Conservation (phyloP, 306 rosid species). For the Quercus parvula region DNA sequence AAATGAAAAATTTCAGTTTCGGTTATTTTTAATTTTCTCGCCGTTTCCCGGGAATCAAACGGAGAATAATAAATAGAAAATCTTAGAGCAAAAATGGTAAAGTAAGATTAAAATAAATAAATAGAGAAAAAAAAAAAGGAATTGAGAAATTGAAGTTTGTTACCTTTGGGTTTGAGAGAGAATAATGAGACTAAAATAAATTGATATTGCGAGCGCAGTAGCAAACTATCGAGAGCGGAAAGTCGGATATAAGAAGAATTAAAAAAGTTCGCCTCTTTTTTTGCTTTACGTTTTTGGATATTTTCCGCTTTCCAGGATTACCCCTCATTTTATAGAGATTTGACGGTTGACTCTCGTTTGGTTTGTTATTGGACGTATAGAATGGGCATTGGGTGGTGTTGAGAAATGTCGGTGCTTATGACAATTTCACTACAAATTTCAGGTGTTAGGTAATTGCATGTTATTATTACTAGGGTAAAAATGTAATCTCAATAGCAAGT, state of each 20-base stretch:
- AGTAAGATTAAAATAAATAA: background rate
- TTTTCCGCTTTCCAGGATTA: background rate
- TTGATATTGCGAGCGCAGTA: background rate
- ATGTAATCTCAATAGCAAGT: fast-evolving
- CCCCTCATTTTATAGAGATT: background rate
- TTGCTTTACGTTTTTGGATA: too few species aligned
- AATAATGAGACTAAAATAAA: background rate
- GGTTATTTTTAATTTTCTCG: background rate
- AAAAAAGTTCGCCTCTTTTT: too few species aligned
- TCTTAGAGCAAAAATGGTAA: background rate
- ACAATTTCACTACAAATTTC: fast-evolving
- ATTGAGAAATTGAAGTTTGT: background rate
- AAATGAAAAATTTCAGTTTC: background rate
- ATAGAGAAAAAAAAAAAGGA: background rate
- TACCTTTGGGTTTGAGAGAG: constrained; percentile 1
- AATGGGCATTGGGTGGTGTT: too few species aligned
- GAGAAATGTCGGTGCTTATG: fast-evolving
- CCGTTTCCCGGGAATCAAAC: background rate
- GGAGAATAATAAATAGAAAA: background rate
- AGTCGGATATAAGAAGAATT: too few species aligned
- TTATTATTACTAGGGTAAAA: fast-evolving
- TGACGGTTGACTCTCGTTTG: background rate
- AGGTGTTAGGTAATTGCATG: fast-evolving
- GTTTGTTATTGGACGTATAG: too few species aligned
- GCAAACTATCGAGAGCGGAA: too few species aligned